Evolutionary conservation across 2,329 filamentous ascomycete genomes (phyloP).

Genomic region (Talaromyces sp.): DNA sequence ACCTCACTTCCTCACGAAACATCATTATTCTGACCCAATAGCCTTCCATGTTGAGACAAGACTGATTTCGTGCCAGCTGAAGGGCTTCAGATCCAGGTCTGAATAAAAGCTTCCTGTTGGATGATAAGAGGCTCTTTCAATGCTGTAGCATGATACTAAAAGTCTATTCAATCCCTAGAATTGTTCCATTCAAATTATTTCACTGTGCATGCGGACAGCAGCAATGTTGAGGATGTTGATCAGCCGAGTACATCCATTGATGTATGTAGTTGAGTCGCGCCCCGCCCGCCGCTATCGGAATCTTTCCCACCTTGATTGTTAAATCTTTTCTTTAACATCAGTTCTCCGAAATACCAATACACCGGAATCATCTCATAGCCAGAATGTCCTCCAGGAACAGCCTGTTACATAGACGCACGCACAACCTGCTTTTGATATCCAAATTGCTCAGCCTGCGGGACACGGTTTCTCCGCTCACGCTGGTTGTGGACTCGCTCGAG

Average conservation of each 20-base stretch:
- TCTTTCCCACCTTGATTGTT: neutral
- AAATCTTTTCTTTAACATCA: neutral
- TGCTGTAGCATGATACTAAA: no score
- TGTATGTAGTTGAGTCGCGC: neutral
- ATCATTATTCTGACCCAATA: no score
- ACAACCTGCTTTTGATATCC: slow-evolving; percentile 77
- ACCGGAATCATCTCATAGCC: neutral
- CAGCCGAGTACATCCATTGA: neutral
- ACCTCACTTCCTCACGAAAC: no score
- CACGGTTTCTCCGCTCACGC: slow-evolving; percentile 75
- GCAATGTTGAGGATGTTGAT: no score
- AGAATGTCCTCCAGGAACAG: slow-evolving; percentile 29
- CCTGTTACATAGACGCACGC: slow-evolving; percentile 64
- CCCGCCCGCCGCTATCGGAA: neutral
- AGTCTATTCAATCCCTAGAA: no score
- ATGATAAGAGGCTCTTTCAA: no score
- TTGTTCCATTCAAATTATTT: no score
- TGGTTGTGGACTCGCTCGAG: slow-evolving; percentile 79
- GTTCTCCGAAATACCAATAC: no score
- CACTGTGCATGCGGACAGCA: neutral
- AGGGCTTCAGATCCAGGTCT: no score
- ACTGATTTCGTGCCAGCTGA: no score
- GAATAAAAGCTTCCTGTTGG: no score
- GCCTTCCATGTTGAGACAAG: no score
- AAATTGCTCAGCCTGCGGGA: slow-evolving; percentile 74